Base-by-base conservation (phyloP, 2,329 filamentous ascomycete species). In the Fusarium beomiforme region DNA sequence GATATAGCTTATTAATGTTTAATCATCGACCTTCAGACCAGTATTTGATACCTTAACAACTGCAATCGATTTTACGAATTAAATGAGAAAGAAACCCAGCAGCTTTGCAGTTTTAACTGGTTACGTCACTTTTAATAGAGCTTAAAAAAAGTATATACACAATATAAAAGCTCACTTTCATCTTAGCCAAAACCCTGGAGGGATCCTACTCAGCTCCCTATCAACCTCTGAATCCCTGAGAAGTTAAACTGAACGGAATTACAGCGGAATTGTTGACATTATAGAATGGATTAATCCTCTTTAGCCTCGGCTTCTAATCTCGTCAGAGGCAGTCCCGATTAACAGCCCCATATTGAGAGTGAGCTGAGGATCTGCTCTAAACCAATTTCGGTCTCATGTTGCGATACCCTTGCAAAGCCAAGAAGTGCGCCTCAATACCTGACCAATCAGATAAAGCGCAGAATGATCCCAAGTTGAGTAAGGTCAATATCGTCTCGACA, bases 381-480 rank as follows among this genome's bases (percentile, higher is more conserved):
- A 46, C 64, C 11, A 10, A 6, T 68, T 63, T 11, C 11, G 41
- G 64, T 33, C 16, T 57, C n/a, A 67, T 68, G 26, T 33, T 24
- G 56, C 64, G 64, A 44, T 55, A 55, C 56, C 64, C 47, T 41
- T 47, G 54, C 3, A 36, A 11, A 14, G 31, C 16, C 33, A 49
- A 36, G 34, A 44, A 21, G 34, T 24, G 17, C 31, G 23, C 23
- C 13, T 44, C 44, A 2, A 7, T 5, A 33, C 9, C 14, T 21
- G 36, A 23, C 64, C 64, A 67, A 67, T 63, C 26, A 51, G 8
- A 54, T 13, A 8, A 12, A 53, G 50, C 64, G 64, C 64, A 29
- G 29, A 1, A 41, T 68, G 8, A 7, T 23, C n/a, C 64, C 49
- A 10, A 23, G 42, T 49, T 41, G 17, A 23, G 64, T 33, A 67